phyloP scores from a whole-genome alignment of 1,284 basidiomycete genomes.

The Naganishia sp. region DNA sequence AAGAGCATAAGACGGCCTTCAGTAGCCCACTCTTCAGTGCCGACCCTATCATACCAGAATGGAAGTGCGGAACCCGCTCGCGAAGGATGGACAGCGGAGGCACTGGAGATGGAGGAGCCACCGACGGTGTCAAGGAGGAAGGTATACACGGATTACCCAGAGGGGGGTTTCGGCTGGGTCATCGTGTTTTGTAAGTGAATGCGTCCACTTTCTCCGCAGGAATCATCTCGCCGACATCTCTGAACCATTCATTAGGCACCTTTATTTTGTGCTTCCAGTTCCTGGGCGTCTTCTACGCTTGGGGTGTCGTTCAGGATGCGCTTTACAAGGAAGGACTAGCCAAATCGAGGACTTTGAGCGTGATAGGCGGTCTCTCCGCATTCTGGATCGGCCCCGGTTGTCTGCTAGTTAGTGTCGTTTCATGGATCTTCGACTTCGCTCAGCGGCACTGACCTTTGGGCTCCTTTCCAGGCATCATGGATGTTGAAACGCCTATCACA shows the following conservation, averaged over 20 bases:
- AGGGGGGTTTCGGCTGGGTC: conserved; percentile 37
- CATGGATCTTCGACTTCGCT: too few species aligned
- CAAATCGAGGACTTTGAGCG: conserved; percentile 45
- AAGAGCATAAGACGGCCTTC: conserved; percentile 13
- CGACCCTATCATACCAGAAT: conserved; percentile 7
- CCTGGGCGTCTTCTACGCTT: conserved; percentile 46
- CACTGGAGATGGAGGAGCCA: conserved; percentile 15
- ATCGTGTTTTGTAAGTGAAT: conserved; percentile 27
- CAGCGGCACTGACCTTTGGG: too few species aligned
- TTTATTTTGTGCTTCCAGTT: conserved; percentile 37
- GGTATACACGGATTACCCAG: conserved; percentile 30
- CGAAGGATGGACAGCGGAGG: conserved; percentile 7
- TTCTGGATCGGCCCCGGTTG: conserved; percentile 39
- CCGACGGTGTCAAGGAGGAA: background rate
- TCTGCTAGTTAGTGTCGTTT: conserved; percentile 30
- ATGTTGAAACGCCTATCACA: conserved; percentile 26
- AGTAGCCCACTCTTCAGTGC: background rate
- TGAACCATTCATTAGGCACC: conserved; percentile 22
- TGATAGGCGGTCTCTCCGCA: conserved; percentile 43
- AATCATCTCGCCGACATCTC: background rate
- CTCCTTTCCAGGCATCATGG: conserved; percentile 28
- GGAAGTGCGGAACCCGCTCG: background rate
- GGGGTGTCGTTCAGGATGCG: conserved; percentile 46
- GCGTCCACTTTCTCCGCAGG: too few species aligned
- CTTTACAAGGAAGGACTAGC: conserved; percentile 43